A percentile compares a stretch with the other conserved stretches of the same genome.
phyloP scores from a whole-genome alignment of 345 rosid genomes.

The Diplotaxis tenuifolia region DNA sequence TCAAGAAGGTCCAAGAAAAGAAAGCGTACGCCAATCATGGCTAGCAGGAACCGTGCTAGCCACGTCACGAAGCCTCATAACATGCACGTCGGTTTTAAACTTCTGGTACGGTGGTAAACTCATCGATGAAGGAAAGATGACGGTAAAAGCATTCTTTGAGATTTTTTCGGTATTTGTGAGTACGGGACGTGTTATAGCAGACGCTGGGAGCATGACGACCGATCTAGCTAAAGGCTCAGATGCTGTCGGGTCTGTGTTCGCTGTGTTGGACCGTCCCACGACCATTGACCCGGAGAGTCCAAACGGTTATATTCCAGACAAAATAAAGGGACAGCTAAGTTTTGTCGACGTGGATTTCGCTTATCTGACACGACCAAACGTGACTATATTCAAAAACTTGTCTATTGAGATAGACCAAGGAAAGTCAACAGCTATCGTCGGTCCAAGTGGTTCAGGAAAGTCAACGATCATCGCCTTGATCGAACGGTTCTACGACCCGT shows the following conservation, averaged over 20 bases:
- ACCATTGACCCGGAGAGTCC: conserved; percentile 49
- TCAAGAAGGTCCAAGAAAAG: conserved; percentile 47
- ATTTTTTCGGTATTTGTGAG: conserved; percentile 51
- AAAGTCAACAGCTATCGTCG: conserved; percentile 68
- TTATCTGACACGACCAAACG: conserved; percentile 55
- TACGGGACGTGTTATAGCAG: conserved; percentile 57
- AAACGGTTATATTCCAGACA: conserved; percentile 37
- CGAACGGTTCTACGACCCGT: conserved; percentile 65
- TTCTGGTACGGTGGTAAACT: conserved; percentile 76
- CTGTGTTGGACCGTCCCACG: conserved; percentile 48
- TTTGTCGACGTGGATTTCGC: conserved; percentile 48
- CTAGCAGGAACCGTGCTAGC: conserved; percentile 55
- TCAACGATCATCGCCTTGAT: conserved; percentile 60
- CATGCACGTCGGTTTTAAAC: conserved; percentile 42
- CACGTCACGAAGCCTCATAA: conserved; percentile 39
- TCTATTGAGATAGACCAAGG: conserved; percentile 52
- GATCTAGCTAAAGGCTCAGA: conserved; percentile 57
- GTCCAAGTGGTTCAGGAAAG: conserved; percentile 74
- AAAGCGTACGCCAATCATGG: conserved; percentile 55
- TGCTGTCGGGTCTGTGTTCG: conserved; percentile 45
- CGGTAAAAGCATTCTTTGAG: conserved; percentile 43
- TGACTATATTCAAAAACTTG: conserved; percentile 49
- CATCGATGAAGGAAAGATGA: conserved; percentile 43
- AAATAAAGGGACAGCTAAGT: conserved; percentile 44
- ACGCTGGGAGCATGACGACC: conserved; percentile 64